A percentile compares a stretch with the other conserved stretches of the same genome.
These are phyloP conservation scores for Piper longum DNA, from an alignment of 164 flowering plant genomes.

Conservation along the genomic window DNA sequence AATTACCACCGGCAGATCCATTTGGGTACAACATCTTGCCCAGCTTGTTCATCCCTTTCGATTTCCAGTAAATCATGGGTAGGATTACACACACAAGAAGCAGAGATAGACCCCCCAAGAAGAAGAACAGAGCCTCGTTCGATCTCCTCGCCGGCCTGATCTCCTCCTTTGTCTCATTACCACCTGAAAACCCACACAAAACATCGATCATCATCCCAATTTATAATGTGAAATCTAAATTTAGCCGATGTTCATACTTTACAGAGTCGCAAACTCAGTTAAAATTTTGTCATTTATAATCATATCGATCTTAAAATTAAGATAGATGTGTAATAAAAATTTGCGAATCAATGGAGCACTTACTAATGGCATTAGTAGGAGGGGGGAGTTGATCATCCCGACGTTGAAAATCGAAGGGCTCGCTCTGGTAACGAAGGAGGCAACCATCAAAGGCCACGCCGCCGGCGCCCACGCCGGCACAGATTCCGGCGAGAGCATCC, in stretches of 20 bases:
- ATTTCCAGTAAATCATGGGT: constrained; percentile 23
- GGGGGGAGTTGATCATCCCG: background rate
- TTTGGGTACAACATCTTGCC: constrained; percentile 9
- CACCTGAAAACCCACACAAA: too few species aligned
- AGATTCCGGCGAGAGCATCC: background rate
- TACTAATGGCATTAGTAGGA: background rate
- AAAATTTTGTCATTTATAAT: background rate
- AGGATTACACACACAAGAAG: constrained; percentile 26
- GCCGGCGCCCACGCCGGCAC: background rate
- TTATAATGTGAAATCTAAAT: too few species aligned
- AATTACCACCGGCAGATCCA: constrained; percentile 17
- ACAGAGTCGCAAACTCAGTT: background rate
- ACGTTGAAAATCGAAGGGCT: background rate
- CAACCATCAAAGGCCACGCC: background rate
- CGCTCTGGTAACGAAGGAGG: background rate
- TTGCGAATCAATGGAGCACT: background rate
- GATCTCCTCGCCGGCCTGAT: background rate
- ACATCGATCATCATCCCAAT: too few species aligned
- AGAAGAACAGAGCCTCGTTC: constrained; percentile 21
- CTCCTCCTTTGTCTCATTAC: constrained; percentile 3
- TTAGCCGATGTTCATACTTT: too few species aligned
- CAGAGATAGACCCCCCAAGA: constrained; percentile 29
- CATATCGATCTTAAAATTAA: background rate
- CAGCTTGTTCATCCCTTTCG: constrained; percentile 12
- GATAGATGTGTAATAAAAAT: background rate